phyloP scores from a whole-genome alignment of 352 stramenopile species.

The Thalassiosira mediterranea region DNA sequence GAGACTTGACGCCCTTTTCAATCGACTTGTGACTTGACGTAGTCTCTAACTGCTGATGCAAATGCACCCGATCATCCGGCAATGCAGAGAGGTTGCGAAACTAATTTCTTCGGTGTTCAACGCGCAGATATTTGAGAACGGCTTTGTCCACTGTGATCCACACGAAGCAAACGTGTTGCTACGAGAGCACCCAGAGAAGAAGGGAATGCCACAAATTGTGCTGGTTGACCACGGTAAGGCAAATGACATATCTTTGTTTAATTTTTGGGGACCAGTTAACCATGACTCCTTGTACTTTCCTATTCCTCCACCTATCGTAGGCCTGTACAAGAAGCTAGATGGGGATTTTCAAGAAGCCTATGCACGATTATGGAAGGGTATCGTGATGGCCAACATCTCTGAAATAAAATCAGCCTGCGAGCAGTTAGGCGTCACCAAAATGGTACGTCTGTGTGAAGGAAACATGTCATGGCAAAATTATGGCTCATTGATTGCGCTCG shows the following conservation, averaged over 20 bases:
- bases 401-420: conserved; percentile 82
- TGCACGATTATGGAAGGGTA: conserved; percentile 92
- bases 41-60: too few species aligned
- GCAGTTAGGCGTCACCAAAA: conserved; percentile 79
- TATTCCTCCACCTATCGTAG: too few species aligned
- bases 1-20: too few species aligned
- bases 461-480: too few species aligned
- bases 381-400: conserved; percentile 90
- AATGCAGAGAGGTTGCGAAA: conserved; percentile 84
- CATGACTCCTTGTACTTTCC: too few species aligned
- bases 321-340: conserved; percentile 94
- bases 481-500: too few species aligned
- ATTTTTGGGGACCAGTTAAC: too few species aligned
- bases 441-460: conserved; percentile 49
- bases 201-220: conserved; percentile 90
- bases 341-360: conserved; percentile 92
- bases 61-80: background rate
- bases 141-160: conserved; percentile 95
- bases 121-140: conserved; percentile 93
- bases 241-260: too few species aligned
- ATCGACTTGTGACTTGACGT: too few species aligned
- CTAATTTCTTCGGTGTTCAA: conserved; percentile 92
- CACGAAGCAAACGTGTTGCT: conserved; percentile 91
- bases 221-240: conserved; percentile 97
- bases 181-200: conserved; percentile 56